phyloP scores from a whole-genome alignment of 192 early-diverging fungal species.

The Coemansia sp. region DNA sequence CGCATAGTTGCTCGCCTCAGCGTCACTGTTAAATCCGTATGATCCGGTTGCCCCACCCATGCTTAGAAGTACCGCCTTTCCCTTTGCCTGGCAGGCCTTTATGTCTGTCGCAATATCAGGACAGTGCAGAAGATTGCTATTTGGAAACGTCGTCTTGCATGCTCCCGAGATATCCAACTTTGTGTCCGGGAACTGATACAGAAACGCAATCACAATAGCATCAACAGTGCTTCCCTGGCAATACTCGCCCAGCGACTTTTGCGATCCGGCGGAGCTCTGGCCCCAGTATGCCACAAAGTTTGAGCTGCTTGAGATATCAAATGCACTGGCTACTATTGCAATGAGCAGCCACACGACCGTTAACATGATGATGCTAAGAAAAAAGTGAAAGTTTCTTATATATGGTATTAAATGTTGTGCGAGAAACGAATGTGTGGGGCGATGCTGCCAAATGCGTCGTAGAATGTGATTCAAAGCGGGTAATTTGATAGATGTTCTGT shows the following conservation, averaged over 20 bases:
- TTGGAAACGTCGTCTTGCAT: constrained; percentile 58
- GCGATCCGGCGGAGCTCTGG: constrained; percentile 51
- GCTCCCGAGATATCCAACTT: constrained; percentile 61
- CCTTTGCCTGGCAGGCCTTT: constrained; percentile 65
- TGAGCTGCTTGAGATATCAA: constrained; percentile 32
- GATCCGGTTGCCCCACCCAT: constrained; percentile 69
- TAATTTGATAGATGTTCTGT: background rate
- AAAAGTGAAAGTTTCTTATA: too few relatives aligned
- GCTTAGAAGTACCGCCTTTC: constrained; percentile 64
- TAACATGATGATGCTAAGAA: background rate
- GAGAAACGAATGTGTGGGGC: background rate
- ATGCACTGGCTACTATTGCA: constrained; percentile 3
- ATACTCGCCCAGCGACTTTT: constrained; percentile 57
- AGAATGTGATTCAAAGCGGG: background rate
- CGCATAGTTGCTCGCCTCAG: constrained; percentile 56
- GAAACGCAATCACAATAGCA: constrained; percentile 62
- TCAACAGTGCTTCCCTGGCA: constrained; percentile 64
- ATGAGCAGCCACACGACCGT: background rate
- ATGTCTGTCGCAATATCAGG: constrained; percentile 63
- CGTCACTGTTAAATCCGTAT: constrained; percentile 58
- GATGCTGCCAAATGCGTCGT: background rate
- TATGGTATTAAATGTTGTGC: too few relatives aligned
- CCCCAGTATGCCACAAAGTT: constrained; percentile 57
- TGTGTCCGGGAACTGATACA: constrained; percentile 61
- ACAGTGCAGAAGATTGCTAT: constrained; percentile 61